Conservation (phyloP, 2,329 filamentous ascomycete species). For the Thelonectria olida region DNA sequence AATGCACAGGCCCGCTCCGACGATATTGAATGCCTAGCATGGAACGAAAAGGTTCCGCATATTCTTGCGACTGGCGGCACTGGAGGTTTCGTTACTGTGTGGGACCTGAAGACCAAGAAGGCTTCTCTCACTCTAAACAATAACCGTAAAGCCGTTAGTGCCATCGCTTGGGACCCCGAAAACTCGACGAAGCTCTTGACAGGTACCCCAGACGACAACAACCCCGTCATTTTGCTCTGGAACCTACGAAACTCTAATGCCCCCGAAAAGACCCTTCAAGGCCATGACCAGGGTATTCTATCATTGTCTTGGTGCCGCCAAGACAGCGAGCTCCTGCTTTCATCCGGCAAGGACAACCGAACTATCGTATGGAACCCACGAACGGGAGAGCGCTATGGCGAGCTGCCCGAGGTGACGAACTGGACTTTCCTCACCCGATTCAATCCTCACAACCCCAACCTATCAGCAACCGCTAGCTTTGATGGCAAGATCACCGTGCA, state of each 20-base stretch:
- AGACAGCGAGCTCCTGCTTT: slow-evolving; percentile 87
- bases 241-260: slow-evolving; percentile 96
- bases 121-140: slow-evolving; percentile 96
- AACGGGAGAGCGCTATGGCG: slow-evolving; percentile 85
- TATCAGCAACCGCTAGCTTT: slow-evolving; percentile 95
- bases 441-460: slow-evolving; percentile 90
- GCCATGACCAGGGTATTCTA: slow-evolving; percentile 93
- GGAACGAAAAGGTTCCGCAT: slow-evolving; percentile 98
- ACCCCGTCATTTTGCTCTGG: slow-evolving; percentile 91
- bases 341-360: slow-evolving; percentile 95
- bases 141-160: slow-evolving; percentile 91
- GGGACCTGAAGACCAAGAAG: slow-evolving; percentile 98
- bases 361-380: slow-evolving; percentile 97
- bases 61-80: slow-evolving; percentile 94
- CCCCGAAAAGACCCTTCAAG: slow-evolving; percentile 85
- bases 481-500: slow-evolving; percentile 96
- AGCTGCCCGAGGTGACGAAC: slow-evolving; percentile 98
- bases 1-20: slow-evolving; percentile 89
- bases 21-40: slow-evolving; percentile 95
- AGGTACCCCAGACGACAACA: slow-evolving; percentile 87
- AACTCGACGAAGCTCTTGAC: slow-evolving; percentile 95
- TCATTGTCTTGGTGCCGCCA: slow-evolving; percentile 96
- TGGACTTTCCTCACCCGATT: slow-evolving; percentile 98
- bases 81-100: slow-evolving; percentile 95
- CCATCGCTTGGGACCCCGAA: slow-evolving; percentile 96